Conservation (phyloP, 805 yeast genomes). For the Ogataea salicorniae region DNA sequence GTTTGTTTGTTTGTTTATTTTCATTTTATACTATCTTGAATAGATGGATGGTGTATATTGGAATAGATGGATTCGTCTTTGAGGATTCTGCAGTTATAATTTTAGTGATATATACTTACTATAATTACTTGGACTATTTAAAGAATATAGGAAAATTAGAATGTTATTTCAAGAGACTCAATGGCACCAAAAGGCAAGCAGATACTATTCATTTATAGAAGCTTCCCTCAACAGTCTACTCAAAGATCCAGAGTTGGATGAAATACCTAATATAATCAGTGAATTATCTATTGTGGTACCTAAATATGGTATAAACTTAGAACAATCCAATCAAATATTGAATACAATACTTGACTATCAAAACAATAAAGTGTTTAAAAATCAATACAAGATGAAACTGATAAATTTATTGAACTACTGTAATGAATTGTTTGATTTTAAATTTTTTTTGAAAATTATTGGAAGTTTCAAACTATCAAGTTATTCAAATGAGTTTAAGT, state of each 20-base stretch:
- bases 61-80: too few species aligned
- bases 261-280: slow-evolving; percentile 7
- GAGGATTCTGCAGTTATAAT: too few species aligned
- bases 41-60: too few species aligned
- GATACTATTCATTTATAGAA: neutral
- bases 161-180: too few species aligned
- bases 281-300: slow-evolving; percentile 21
- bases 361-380: slow-evolving; percentile 11
- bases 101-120: too few species aligned
- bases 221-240: neutral
- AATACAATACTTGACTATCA: slow-evolving; percentile 14
- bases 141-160: too few species aligned
- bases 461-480: slow-evolving; percentile 19
- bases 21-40: too few species aligned
- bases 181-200: neutral
- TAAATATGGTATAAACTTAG: slow-evolving; percentile 18
- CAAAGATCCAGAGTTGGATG: neutral
- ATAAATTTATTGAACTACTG: slow-evolving; percentile 10
- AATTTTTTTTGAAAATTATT: slow-evolving; percentile 16
- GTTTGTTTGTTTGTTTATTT: too few species aligned
- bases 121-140: too few species aligned
- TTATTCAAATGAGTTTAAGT: slow-evolving; percentile 17
- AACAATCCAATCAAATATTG: slow-evolving; percentile 17
- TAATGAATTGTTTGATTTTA: slow-evolving; percentile 21
- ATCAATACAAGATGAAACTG: slow-evolving; percentile 12